These are phyloP conservation scores for Cardamine chenopodiifolia DNA, from an alignment of 345 rosid genomes.

Conservation along the genomic window DNA sequence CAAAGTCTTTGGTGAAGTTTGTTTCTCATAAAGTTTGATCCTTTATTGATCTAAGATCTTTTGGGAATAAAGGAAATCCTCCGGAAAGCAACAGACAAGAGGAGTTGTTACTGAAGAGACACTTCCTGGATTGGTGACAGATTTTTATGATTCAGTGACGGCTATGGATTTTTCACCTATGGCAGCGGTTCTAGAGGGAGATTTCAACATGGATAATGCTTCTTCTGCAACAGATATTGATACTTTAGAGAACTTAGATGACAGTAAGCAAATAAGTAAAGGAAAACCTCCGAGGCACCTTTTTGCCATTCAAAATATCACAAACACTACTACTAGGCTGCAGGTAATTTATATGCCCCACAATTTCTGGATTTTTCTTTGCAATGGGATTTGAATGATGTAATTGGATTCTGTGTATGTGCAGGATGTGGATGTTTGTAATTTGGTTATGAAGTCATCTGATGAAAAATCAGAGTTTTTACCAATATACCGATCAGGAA, in stretches of 20 bases:
- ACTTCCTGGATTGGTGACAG: conserved; percentile 20
- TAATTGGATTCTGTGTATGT: conserved; percentile 28
- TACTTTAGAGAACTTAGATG: conserved; percentile 52
- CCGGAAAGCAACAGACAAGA: conserved; percentile 8
- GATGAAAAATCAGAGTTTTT: conserved; percentile 58
- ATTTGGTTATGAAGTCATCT: conserved; percentile 51
- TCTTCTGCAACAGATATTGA: conserved; percentile 49
- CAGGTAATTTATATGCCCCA: conserved; percentile 39
- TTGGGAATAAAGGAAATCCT: conserved; percentile 5
- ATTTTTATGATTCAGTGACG: conserved; percentile 46
- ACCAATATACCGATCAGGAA: conserved; percentile 81
- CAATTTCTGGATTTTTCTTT: background rate
- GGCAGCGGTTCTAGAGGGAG: conserved; percentile 54
- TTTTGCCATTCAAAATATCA: conserved; percentile 50
- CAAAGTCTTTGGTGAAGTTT: conserved; percentile 22
- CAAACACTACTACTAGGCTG: conserved; percentile 50
- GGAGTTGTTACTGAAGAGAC: conserved; percentile 4
- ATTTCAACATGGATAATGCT: conserved; percentile 44
- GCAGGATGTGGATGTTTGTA: conserved; percentile 70
- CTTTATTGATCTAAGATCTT: conserved; percentile 26
- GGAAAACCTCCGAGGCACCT: conserved; percentile 82
- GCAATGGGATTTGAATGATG: background rate
- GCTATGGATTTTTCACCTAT: conserved; percentile 68
- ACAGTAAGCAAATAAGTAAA: conserved; percentile 49
- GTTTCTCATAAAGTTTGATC: conserved; percentile 18